A percentile compares a stretch with the other conserved stretches of the same genome.
These are phyloP conservation scores for Ustilago bromivora DNA, from an alignment of 1,284 basidiomycete genomes.

Conservation along the genomic window DNA sequence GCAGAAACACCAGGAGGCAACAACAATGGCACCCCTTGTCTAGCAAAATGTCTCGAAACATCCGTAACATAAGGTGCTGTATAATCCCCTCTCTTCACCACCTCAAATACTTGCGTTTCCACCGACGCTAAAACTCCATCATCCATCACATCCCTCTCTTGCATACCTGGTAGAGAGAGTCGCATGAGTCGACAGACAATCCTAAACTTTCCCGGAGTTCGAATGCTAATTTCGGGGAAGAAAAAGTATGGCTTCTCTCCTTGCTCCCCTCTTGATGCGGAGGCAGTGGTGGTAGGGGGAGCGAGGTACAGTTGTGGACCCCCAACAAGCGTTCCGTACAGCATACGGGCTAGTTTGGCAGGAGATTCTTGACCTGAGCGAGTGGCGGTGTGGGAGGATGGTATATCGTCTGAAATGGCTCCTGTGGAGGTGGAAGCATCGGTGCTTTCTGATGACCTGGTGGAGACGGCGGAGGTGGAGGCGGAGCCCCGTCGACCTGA, in stretches of 20 bases:
- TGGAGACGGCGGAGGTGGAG: slow-evolving; percentile 10
- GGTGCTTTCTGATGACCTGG: slow-evolving; percentile 4
- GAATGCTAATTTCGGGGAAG: slow-evolving; percentile 58
- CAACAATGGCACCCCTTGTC: slow-evolving; percentile 49
- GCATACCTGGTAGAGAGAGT: slow-evolving; percentile 29
- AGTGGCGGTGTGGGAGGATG: neutral
- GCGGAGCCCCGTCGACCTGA: slow-evolving; percentile 14
- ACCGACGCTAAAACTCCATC: slow-evolving; percentile 25
- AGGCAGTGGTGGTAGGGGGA: neutral
- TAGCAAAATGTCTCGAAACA: slow-evolving; percentile 54
- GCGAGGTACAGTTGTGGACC: slow-evolving; percentile 31
- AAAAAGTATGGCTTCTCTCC: slow-evolving; percentile 42
- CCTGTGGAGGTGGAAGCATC: neutral
- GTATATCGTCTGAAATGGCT: slow-evolving; percentile 4
- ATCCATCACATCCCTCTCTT: neutral
- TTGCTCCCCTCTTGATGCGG: neutral
- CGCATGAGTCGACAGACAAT: slow-evolving; percentile 47
- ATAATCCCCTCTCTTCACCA: slow-evolving; percentile 36
- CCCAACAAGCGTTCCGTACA: slow-evolving; percentile 55
- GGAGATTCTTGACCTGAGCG: slow-evolving; percentile 5
- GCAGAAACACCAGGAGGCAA: slow-evolving; percentile 49
- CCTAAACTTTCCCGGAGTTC: slow-evolving; percentile 48
- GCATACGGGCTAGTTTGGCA: slow-evolving; percentile 33
- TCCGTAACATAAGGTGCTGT: slow-evolving; percentile 54
- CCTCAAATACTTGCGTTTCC: slow-evolving; percentile 42